Evolutionary conservation across 257 asterid species (phyloP).

Genomic region (Fraxinus pennsylvanica): DNA sequence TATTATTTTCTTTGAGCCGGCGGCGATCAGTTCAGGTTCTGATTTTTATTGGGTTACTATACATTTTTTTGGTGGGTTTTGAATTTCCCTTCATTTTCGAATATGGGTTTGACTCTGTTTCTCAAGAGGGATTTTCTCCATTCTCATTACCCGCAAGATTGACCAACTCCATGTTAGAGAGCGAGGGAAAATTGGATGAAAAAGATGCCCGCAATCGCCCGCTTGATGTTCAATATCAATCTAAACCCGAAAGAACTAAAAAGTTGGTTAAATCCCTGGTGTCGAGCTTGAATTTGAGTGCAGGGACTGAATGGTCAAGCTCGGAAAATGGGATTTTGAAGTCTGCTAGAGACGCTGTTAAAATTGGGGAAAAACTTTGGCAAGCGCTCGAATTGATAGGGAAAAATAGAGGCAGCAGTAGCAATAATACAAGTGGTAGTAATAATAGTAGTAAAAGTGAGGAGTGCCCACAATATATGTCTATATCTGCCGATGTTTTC

Average conservation of each 20-base stretch:
- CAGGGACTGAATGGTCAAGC: conserved; percentile 47
- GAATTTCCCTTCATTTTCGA: conserved; percentile 81
- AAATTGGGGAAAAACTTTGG: conserved; percentile 73
- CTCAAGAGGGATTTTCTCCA: conserved; percentile 44
- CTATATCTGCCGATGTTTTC: conserved; percentile 56
- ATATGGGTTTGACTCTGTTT: conserved; percentile 48
- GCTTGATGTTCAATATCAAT: conserved; percentile 42
- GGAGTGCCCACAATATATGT: conserved; percentile 66
- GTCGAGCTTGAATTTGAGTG: conserved; percentile 59
- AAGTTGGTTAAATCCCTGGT: conserved; percentile 26
- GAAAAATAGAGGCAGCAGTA: conserved; percentile 21
- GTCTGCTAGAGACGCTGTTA: conserved; percentile 69
- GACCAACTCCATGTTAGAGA: conserved; percentile 59
- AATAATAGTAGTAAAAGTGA: conserved; percentile 26
- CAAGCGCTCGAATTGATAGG: conserved; percentile 51
- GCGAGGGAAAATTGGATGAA: conserved; percentile 61
- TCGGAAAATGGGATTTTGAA: conserved; percentile 51
- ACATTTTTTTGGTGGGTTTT: conserved; percentile 59
- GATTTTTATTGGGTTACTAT: conserved; percentile 54
- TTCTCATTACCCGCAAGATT: too few relatives aligned
- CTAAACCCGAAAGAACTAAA: conserved; percentile 35
- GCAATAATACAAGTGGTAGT: not conserved
- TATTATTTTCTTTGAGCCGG: conserved; percentile 61
- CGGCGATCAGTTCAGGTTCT: conserved; percentile 59
- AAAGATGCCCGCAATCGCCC: conserved; percentile 72